A percentile compares a stretch with the other conserved stretches of the same genome.
phyloP scores from a whole-genome alignment of 495 filamentous ascomycete genomes.

The Collariella sp. region DNA sequence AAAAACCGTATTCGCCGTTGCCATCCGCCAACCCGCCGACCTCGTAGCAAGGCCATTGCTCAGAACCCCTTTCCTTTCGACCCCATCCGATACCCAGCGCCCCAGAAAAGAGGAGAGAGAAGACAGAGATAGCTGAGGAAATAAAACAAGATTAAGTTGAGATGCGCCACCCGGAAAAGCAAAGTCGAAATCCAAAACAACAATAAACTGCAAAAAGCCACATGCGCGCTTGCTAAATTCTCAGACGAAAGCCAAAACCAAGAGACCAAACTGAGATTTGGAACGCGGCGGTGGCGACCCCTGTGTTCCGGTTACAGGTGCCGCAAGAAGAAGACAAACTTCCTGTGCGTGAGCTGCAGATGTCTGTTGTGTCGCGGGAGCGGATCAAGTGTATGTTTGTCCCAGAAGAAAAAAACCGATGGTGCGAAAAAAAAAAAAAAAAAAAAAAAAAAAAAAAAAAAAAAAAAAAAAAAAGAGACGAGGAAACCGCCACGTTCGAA shows the following conservation, averaged over 20 bases:
- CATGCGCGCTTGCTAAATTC: constrained; percentile 28
- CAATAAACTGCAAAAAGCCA: constrained; percentile 16
- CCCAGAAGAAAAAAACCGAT: neutral
- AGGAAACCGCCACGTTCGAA: constrained; percentile 4
- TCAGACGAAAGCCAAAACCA: constrained; percentile 7
- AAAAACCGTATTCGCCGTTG: constrained; percentile 14
- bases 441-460: constrained; percentile 19
- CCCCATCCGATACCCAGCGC: constrained; percentile 18
- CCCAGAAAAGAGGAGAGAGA: constrained; percentile 7
- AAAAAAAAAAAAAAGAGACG: constrained; percentile 23
- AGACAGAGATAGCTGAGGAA: neutral
- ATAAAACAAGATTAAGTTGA: constrained; percentile 12
- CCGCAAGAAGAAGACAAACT: constrained; percentile 22
- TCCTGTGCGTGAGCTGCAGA: constrained; percentile 30
- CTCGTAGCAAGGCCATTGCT: constrained; percentile 16
- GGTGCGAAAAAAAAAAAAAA: constrained; percentile 6
- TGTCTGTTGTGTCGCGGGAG: constrained; percentile 32
- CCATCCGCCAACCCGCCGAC: constrained; percentile 9
- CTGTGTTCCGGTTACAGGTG: neutral
- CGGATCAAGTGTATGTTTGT: constrained; percentile 27
- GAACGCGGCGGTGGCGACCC: neutral
- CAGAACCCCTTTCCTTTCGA: constrained; percentile 11
- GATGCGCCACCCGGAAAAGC: constrained; percentile 16
- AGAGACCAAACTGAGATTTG: constrained; percentile 9
- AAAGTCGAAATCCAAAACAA: constrained; percentile 20